These are phyloP conservation scores for Macaranga tanarius DNA, from an alignment of 441 rosid species.

Conservation along the genomic window DNA sequence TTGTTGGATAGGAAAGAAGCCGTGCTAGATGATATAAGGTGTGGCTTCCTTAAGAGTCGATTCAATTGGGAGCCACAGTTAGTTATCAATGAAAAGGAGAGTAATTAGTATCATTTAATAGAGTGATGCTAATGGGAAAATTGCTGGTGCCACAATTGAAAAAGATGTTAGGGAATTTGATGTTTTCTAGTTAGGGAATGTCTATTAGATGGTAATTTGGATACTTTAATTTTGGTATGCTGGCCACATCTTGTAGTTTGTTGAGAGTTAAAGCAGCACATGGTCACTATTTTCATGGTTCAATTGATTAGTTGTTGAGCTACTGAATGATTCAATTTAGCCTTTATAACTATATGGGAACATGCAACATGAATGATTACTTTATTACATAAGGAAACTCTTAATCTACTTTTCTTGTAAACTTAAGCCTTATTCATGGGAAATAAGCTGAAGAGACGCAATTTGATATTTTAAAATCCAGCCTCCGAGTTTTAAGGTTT, in stretches of 20 bases:
- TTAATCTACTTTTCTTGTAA: neutral
- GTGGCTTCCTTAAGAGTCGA: neutral
- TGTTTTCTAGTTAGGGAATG: neutral
- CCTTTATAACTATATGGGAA: neutral
- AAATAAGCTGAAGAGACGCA: too few relatives aligned
- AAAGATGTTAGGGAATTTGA: neutral
- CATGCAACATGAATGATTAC: neutral
- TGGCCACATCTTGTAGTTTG: too few relatives aligned
- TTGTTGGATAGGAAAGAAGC: slow-evolving; percentile 6
- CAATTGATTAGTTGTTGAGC: neutral
- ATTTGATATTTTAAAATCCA: too few relatives aligned
- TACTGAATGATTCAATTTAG: neutral
- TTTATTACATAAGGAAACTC: neutral
- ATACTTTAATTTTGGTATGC: neutral
- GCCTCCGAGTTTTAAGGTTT: neutral
- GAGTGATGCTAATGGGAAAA: slow-evolving; percentile 11
- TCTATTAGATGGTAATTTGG: neutral
- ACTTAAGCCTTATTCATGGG: neutral
- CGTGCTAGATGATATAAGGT: neutral
- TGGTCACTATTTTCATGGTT: neutral
- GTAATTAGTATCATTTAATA: neutral
- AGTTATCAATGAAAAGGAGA: neutral
- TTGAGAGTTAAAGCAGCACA: neutral
- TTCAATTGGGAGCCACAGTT: slow-evolving; percentile 14
- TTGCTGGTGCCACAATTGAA: neutral